Percentiles rank a stretch among this genome's conserved stretches.
These are phyloP conservation scores for Boechera stricta DNA, from an alignment of 345 rosid genomes.

Conservation along the genomic window DNA sequence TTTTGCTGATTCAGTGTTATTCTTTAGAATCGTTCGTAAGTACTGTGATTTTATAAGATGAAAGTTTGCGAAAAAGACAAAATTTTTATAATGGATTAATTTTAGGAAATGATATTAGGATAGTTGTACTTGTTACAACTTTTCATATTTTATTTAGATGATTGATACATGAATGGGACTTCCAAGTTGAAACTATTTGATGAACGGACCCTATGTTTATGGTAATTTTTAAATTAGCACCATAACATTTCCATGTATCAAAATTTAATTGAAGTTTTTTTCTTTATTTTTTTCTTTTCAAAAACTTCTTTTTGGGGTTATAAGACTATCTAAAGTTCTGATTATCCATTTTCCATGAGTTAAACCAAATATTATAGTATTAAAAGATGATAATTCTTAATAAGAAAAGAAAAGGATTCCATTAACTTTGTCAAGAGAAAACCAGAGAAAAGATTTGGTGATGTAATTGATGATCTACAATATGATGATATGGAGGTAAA, in stretches of 20 bases:
- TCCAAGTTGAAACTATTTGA: background rate
- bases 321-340: background rate
- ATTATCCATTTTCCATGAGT: background rate
- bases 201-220: background rate
- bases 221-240: background rate
- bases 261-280: background rate
- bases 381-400: background rate
- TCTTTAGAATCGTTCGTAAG: background rate
- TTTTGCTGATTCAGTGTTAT: background rate
- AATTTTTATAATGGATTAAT: background rate
- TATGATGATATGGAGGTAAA: background rate
- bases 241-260: background rate
- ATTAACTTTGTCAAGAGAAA: too few species aligned
- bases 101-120: background rate
- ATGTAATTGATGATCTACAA: background rate
- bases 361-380: too few species aligned
- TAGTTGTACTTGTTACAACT: background rate
- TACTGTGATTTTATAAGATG: background rate
- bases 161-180: conserved; percentile 3
- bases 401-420: too few species aligned
- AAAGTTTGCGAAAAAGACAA: background rate
- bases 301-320: too few species aligned
- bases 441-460: background rate
- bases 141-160: background rate
- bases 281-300: too few species aligned